Base-by-base conservation (phyloP, 2,329 filamentous ascomycete species). In the Dothiorella sarmentorum region DNA sequence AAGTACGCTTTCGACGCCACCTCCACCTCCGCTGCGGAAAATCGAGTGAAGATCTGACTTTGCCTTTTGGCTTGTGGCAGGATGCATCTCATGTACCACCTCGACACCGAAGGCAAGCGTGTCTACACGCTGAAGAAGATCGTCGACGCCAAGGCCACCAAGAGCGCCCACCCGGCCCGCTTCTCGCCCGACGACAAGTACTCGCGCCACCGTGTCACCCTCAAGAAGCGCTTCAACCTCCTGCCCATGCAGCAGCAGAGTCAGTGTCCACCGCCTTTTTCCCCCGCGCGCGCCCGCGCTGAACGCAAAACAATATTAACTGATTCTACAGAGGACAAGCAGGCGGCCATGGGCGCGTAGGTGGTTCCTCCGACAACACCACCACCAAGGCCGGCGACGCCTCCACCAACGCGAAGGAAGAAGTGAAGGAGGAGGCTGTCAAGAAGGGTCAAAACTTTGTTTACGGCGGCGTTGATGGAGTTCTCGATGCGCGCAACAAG, bases 171-270 rank as follows among this genome's bases (percentile, higher is more conserved):
- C 79, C 93, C 94, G 45, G 94, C 94, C 42, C 85, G 94, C 67
- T 99, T 97, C 82, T 96, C 91, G 45, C 94, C 94, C 63, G 94
- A 99, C 78, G 94, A 99, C 82, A 96, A 97, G 82, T 97, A 95
- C 84, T 96, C 91, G 70, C 81, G 84, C 82, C 93, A 97, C 79
- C 86, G 94, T 67, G 91, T 97, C 51, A 95, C 91, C 18, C 82
- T 97, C 69, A 96, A 97, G 87, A 91, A 90, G 80, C 84, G 94
- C 71, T 97, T 96, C 72, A 88, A 88, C 49, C 82, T 97, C 63
- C 85, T 97, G 62, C 79, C 96, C 73, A 94, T 89, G 56, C 90
- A 96, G 82, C 88, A 96, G 82, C 88, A 86, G 73, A 81, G 83
- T 75, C 40, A 45, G 53, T 57, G 51, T 31, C 29, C 29, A 31